These are phyloP conservation scores for Botrytis deweyae DNA, from an alignment of 2,329 filamentous ascomycete species.

Conservation along the genomic window DNA sequence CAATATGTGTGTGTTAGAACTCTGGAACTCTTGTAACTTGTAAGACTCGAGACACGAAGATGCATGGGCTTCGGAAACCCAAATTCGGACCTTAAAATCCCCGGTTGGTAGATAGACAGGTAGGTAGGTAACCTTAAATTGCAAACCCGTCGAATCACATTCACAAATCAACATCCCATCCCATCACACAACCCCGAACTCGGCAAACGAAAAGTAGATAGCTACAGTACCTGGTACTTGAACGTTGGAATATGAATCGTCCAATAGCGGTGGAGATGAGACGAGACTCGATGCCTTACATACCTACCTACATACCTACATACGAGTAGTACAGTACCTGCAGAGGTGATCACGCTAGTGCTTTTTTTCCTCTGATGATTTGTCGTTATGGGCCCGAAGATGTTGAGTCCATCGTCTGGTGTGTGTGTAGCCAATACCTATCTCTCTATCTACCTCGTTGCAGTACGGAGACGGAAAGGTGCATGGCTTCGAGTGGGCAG, in stretches of 20 bases:
- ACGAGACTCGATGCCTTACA: background rate
- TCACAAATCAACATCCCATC: background rate
- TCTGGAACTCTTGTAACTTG: too few relatives aligned
- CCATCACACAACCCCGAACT: background rate
- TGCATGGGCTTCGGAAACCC: background rate
- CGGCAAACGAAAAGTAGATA: background rate
- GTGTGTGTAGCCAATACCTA: background rate
- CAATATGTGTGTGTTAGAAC: too few relatives aligned
- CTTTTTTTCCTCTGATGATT: background rate
- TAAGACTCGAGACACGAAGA: background rate
- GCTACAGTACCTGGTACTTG: too few relatives aligned
- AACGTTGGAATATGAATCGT: background rate
- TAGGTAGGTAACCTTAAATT: background rate
- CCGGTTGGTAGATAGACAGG: too few relatives aligned
- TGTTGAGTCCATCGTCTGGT: conserved; percentile 1
- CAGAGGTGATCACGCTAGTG: conserved; percentile 10
- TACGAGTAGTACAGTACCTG: conserved; percentile 6
- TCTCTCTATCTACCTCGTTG: background rate
- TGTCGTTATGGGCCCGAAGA: background rate
- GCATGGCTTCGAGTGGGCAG: background rate
- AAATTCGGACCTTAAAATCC: background rate
- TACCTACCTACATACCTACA: background rate
- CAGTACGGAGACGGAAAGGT: background rate
- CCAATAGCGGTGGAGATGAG: conserved; percentile 3
- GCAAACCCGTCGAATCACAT: background rate